Evolutionary conservation across 2,329 filamentous ascomycete genomes (phyloP).

Genomic region (Microascus cirrosus): DNA sequence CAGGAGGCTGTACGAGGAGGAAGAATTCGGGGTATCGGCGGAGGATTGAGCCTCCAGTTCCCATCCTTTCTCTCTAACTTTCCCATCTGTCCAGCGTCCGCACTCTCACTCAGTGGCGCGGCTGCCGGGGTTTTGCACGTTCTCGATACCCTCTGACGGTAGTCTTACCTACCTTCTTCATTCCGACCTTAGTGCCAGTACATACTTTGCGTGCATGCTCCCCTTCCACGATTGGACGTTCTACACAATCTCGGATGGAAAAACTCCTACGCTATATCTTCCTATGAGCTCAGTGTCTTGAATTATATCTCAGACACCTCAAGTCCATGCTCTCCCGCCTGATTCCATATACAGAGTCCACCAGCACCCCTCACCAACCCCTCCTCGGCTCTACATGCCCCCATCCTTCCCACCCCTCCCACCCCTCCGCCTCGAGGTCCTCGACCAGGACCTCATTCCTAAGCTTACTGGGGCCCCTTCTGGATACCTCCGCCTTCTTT

Average conservation of each 20-base stretch:
- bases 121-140: too few species aligned
- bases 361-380: not conserved
- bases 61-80: not conserved
- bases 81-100: not conserved
- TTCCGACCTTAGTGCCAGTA: too few species aligned
- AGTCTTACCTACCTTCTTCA: too few species aligned
- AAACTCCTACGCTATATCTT: too few species aligned
- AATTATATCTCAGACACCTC: too few species aligned
- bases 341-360: not conserved
- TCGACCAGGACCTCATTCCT: not conserved
- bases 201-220: too few species aligned
- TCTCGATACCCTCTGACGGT: too few species aligned
- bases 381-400: not conserved
- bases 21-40: conserved; percentile 18
- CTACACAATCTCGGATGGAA: too few species aligned
- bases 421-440: not conserved
- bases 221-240: too few species aligned
- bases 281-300: too few species aligned
- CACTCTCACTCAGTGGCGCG: not conserved
- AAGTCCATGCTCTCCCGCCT: not conserved
- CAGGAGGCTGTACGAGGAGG: conserved; percentile 16
- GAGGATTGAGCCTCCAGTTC: not conserved
- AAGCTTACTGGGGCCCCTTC: not conserved
- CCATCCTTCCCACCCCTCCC: not conserved
- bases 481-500: not conserved